Evolutionary conservation across 495 filamentous ascomycete species (phyloP).

Genomic region (Margaritispora aquatica): DNA sequence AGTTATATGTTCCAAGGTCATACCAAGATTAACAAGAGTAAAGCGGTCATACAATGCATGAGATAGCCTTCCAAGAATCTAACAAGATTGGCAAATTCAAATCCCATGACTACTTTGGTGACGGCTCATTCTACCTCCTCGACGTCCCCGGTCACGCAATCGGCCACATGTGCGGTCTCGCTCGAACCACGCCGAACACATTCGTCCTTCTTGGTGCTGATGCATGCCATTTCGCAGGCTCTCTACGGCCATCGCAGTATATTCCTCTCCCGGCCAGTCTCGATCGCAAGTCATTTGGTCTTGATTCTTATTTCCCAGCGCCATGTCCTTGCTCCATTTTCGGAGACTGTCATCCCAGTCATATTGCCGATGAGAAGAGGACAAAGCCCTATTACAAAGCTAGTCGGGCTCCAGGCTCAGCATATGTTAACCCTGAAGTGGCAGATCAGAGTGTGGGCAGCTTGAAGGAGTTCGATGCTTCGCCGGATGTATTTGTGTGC

Average conservation of each 20-base stretch:
- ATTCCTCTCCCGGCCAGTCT: conserved; percentile 33
- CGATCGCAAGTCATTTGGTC: conserved; percentile 21
- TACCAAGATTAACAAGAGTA: background rate
- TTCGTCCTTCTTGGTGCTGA: conserved; percentile 49
- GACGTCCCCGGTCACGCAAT: conserved; percentile 40
- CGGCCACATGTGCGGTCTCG: conserved; percentile 44
- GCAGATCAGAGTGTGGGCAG: conserved; percentile 16
- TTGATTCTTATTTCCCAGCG: background rate
- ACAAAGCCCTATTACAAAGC: conserved; percentile 30
- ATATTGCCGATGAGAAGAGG: conserved; percentile 19
- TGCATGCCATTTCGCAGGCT: conserved; percentile 39
- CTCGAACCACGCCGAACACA: conserved; percentile 35
- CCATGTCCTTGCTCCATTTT: conserved; percentile 18
- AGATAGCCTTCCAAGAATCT: background rate
- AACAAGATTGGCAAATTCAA: conserved; percentile 36
- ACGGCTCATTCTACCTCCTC: conserved; percentile 47
- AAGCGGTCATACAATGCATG: background rate
- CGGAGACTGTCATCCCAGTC: background rate
- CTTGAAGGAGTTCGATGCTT: conserved; percentile 36
- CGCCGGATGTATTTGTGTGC: conserved; percentile 37
- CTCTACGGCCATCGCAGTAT: conserved; percentile 38
- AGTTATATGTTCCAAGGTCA: no score
- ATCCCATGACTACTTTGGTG: conserved; percentile 49
- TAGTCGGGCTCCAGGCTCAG: conserved; percentile 14
- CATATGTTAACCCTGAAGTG: conserved; percentile 19